Conservation (phyloP, 192 early-diverging fungal species). For the Dissophora ornata region DNA sequence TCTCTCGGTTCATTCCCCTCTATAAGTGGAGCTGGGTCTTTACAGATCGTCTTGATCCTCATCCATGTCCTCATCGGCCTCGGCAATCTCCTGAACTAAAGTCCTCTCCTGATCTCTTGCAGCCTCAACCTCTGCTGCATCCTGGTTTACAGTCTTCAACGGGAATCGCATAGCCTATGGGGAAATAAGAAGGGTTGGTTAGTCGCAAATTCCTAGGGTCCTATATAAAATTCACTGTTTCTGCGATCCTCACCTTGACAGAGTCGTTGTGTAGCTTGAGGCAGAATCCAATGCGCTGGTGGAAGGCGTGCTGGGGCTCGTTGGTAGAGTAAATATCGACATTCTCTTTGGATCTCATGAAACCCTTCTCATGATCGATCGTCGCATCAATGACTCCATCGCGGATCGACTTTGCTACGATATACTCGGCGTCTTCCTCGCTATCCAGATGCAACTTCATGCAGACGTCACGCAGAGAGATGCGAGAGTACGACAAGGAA, state of each 20-base stretch:
- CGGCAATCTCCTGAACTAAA: constrained; percentile 92
- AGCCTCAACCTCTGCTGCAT: constrained; percentile 82
- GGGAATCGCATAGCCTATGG: constrained; percentile 94
- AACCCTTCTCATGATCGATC: constrained; percentile 93
- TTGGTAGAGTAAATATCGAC: constrained; percentile 96
- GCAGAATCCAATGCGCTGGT: constrained; percentile 94
- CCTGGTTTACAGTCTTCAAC: constrained; percentile 85
- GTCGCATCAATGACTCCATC: constrained; percentile 99
- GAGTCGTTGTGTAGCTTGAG: constrained; percentile 97
- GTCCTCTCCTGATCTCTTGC: constrained; percentile 92
- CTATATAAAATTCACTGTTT: too few species aligned
- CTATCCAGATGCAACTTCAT: constrained; percentile 96
- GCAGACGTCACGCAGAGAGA: constrained; percentile 96
- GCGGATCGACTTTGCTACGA: constrained; percentile 98
- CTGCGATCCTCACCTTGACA: constrained; percentile 73
- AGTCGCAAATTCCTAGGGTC: too few species aligned
- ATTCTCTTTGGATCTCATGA: constrained; percentile 93
- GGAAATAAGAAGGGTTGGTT: not conserved
- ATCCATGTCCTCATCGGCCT: constrained; percentile 88
- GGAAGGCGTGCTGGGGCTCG: constrained; percentile 96
- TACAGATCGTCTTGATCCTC: constrained; percentile 68
- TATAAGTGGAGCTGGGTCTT: too few species aligned
- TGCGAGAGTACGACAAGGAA: constrained; percentile 94
- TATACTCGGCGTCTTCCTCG: constrained; percentile 99
- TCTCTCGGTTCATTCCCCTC: too few species aligned